Conservation (phyloP, 202 grass and related monocot genomes). For the Tripidium arundinaceum region DNA sequence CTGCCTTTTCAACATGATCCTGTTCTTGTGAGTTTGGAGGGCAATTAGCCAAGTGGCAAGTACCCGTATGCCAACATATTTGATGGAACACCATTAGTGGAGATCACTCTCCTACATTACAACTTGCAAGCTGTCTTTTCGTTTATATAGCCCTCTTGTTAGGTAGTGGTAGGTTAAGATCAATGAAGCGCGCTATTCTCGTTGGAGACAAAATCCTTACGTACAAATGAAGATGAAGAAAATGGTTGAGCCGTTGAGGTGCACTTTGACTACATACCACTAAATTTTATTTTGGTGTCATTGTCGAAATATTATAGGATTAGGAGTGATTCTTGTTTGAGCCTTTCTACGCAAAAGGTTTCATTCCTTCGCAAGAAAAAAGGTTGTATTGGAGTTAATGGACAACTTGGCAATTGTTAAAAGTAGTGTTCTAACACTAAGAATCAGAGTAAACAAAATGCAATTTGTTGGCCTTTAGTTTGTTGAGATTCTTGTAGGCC, state of each 20-base stretch:
- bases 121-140: constrained; percentile 16
- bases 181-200: neutral
- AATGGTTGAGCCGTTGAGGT: neutral
- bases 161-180: constrained; percentile 27
- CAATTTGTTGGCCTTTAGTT: neutral
- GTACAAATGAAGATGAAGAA: constrained; percentile 1
- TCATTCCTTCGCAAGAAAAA: neutral
- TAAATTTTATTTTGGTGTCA: neutral
- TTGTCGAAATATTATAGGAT: neutral
- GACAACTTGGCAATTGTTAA: constrained; percentile 21
- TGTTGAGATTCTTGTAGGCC: neutral
- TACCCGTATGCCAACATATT: constrained; percentile 10
- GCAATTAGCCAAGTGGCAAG: neutral
- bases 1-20: constrained; percentile 28
- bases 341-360: neutral
- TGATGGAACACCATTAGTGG: constrained; percentile 19
- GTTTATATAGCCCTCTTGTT: constrained; percentile 25
- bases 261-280: neutral
- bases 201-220: neutral
- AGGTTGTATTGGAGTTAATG: neutral
- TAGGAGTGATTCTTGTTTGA: neutral
- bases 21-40: constrained; percentile 19
- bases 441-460: constrained; percentile 7
- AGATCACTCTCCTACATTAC: neutral
- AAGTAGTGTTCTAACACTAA: neutral